Percentiles rank a stretch among this genome's conserved stretches.
phyloP scores from a whole-genome alignment of 176 grass and related monocot genomes.

The Saccharum spontaneum region DNA sequence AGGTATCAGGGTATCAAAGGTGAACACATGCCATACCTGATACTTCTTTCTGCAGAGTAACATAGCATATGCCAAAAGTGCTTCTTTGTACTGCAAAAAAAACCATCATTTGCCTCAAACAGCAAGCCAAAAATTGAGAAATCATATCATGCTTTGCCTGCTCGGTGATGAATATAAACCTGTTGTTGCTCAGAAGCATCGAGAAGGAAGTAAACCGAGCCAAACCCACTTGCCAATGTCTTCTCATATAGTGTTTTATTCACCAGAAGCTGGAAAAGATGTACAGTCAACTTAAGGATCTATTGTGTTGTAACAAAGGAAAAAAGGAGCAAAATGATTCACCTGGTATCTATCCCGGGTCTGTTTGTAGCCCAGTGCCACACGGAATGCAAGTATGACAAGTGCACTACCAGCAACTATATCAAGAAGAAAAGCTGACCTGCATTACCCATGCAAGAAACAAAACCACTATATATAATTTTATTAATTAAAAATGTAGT shows the following conservation, averaged over 20 bases:
- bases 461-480: conserved; percentile 9
- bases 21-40: conserved; percentile 49
- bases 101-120: not conserved
- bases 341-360: conserved; percentile 92
- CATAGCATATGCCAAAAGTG: conserved; percentile 81
- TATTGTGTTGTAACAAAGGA: not conserved
- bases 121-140: not conserved
- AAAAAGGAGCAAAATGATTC: not conserved
- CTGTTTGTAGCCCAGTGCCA: conserved; percentile 89
- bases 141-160: not conserved
- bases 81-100: conserved; percentile 85
- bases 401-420: conserved; percentile 73
- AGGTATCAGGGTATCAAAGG: not conserved
- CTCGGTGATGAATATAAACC: conserved; percentile 40
- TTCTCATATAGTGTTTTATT: conserved; percentile 95
- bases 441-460: conserved; percentile 40
- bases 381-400: conserved; percentile 67
- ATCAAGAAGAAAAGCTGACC: conserved; percentile 88
- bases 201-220: conserved; percentile 91
- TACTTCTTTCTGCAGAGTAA: conserved; percentile 64
- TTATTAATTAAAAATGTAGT: not conserved
- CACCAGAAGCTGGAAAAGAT: conserved; percentile 74
- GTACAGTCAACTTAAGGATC: conserved; percentile 15
- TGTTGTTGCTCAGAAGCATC: conserved; percentile 99
- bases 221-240: conserved; percentile 93